These are phyloP conservation scores for Heterobasidion irregulare DNA, from an alignment of 1,284 basidiomycete species.

Conservation along the genomic window DNA sequence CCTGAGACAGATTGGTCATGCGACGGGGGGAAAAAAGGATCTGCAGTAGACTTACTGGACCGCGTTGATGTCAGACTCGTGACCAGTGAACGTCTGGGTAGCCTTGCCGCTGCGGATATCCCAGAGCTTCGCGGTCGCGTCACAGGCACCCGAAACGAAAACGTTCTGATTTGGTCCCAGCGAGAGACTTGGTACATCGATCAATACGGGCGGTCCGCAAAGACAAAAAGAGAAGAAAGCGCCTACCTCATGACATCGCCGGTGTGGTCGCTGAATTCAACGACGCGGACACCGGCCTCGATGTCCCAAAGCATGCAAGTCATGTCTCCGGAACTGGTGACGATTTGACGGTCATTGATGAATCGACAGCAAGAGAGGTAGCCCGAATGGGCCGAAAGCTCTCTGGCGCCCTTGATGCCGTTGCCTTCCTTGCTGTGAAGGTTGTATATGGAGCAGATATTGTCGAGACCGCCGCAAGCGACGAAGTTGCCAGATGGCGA, in stretches of 20 bases:
- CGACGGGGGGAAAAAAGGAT: slow-evolving; percentile 7
- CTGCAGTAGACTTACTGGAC: slow-evolving; percentile 67
- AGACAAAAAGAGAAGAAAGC: no score
- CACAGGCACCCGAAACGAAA: slow-evolving; percentile 97
- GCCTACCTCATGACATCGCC: slow-evolving; percentile 97
- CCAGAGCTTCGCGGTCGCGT: slow-evolving; percentile 97
- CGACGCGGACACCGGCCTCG: slow-evolving; percentile 89
- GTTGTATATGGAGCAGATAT: slow-evolving; percentile 98
- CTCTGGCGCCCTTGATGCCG: slow-evolving; percentile 75
- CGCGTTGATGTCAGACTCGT: slow-evolving; percentile 99
- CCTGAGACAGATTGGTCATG: slow-evolving; percentile 32
- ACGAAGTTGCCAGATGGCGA: slow-evolving; percentile 95
- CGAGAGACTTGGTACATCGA: slow-evolving; percentile 60
- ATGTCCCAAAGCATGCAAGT: slow-evolving; percentile 99
- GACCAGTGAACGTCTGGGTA: slow-evolving; percentile 97
- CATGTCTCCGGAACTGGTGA: slow-evolving; percentile 98
- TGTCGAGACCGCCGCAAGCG: slow-evolving; percentile 97
- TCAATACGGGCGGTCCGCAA: slow-evolving; percentile 1
- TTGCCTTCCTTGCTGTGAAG: slow-evolving; percentile 69
- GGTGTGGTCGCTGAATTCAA: slow-evolving; percentile 98
- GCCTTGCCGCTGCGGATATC: slow-evolving; percentile 96
- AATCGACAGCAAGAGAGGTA: slow-evolving; percentile 98
- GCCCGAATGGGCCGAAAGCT: slow-evolving; percentile 94
- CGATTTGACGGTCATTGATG: slow-evolving; percentile 96
- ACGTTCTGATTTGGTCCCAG: slow-evolving; percentile 91